These are phyloP conservation scores for Chaetomiaceae sp. DNA, from an alignment of 2,329 filamentous ascomycete species.

Conservation along the genomic window DNA sequence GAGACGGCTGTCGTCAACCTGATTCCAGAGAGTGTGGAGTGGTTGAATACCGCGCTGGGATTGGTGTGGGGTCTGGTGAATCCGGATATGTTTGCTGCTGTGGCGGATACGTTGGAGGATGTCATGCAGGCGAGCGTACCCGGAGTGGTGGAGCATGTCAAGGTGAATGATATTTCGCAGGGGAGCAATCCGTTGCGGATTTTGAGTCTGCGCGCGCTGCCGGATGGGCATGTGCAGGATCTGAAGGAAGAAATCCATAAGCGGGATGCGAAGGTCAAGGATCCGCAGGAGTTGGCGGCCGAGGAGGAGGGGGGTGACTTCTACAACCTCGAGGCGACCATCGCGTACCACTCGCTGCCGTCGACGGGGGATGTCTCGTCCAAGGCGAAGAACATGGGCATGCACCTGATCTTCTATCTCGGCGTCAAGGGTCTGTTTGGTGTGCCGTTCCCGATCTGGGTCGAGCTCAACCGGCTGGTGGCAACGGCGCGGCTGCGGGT, in stretches of 20 bases:
- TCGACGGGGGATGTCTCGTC: slow-evolving; percentile 63
- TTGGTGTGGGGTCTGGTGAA: slow-evolving; percentile 89
- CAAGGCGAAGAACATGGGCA: slow-evolving; percentile 92
- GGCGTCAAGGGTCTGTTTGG: slow-evolving; percentile 86
- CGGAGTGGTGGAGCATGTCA: slow-evolving; percentile 85
- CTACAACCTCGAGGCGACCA: slow-evolving; percentile 85
- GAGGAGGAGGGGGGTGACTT: slow-evolving; percentile 87
- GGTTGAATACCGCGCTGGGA: slow-evolving; percentile 85
- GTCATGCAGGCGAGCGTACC: slow-evolving; percentile 96
- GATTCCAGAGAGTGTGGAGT: slow-evolving; percentile 87
- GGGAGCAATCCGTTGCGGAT: slow-evolving; percentile 86
- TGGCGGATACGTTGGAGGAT: slow-evolving; percentile 91
- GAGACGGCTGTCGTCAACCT: slow-evolving; percentile 82
- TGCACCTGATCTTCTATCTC: slow-evolving; percentile 91
- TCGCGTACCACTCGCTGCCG: slow-evolving; percentile 86
- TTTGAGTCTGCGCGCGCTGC: slow-evolving; percentile 77
- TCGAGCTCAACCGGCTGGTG: slow-evolving; percentile 85
- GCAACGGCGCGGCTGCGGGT: slow-evolving; percentile 78
- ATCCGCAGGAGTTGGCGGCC: slow-evolving; percentile 79
- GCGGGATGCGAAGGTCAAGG: slow-evolving; percentile 73
- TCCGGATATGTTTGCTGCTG: slow-evolving; percentile 85
- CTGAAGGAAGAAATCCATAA: slow-evolving; percentile 75
- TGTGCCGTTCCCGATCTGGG: slow-evolving; percentile 79
- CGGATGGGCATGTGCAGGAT: slow-evolving; percentile 73
- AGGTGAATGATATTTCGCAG: slow-evolving; percentile 91